A percentile compares a stretch with the other conserved stretches of the same genome.
These are phyloP conservation scores for Linum trigynum DNA, from an alignment of 345 rosid species.

Conservation along the genomic window DNA sequence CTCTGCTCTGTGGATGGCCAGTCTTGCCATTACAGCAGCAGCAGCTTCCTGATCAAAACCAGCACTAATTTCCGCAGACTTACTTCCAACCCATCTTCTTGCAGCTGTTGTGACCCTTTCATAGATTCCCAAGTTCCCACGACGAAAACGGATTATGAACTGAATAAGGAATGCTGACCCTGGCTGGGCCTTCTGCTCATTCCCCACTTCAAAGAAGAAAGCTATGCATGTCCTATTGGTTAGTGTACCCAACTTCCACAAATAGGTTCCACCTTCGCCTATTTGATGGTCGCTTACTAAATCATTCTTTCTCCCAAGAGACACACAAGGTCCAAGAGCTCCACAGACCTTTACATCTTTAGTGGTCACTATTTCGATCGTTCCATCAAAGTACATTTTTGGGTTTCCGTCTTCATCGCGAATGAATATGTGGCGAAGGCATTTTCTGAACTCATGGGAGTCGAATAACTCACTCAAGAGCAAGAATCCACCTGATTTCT, in stretches of 20 bases:
- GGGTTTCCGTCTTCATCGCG: slow-evolving; percentile 55
- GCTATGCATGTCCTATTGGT: slow-evolving; percentile 73
- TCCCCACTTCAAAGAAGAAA: slow-evolving; percentile 66
- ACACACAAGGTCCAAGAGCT: slow-evolving; percentile 91
- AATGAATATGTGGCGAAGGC: slow-evolving; percentile 62
- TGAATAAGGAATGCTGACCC: slow-evolving; percentile 86
- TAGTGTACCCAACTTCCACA: slow-evolving; percentile 72
- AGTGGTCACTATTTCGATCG: slow-evolving; percentile 75
- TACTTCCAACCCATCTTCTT: slow-evolving; percentile 82
- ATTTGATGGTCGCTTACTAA: slow-evolving; percentile 59
- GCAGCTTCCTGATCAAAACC: slow-evolving; percentile 99
- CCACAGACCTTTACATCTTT: slow-evolving; percentile 72
- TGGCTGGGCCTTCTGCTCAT: slow-evolving; percentile 56
- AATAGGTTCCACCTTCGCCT: slow-evolving; percentile 74
- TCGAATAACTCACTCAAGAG: slow-evolving; percentile 80
- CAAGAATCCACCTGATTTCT: slow-evolving; percentile 85
- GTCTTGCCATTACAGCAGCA: slow-evolving; percentile 86
- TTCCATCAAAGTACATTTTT: slow-evolving; percentile 83
- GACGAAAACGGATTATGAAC: slow-evolving; percentile 69
- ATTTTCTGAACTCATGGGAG: slow-evolving; percentile 66
- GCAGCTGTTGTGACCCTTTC: slow-evolving; percentile 90
- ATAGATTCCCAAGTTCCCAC: slow-evolving; percentile 54
- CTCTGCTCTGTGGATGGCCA: slow-evolving; percentile 71
- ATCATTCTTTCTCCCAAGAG: slow-evolving; percentile 49
- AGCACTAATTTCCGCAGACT: slow-evolving; percentile 60